Evolutionary conservation across 2,329 filamentous ascomycete genomes (phyloP).

Genomic region (Dryadomyces quercivorus): DNA sequence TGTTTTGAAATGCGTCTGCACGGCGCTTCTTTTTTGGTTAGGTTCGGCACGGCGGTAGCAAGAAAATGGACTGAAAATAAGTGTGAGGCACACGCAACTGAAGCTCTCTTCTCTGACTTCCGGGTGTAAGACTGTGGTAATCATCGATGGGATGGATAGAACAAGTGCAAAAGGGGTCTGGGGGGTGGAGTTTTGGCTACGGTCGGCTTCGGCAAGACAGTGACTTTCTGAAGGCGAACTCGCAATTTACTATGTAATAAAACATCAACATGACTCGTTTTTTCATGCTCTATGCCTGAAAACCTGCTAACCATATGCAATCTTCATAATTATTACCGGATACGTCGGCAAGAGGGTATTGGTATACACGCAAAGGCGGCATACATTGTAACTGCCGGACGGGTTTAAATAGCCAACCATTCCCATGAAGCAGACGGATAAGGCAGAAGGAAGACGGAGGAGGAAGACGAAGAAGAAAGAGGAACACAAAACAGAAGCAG

Average conservation of each 20-base stretch:
- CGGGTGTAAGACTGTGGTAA: not conserved
- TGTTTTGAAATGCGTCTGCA: not conserved
- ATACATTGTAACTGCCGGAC: not conserved
- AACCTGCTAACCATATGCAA: not conserved
- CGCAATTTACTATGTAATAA: slow-evolving; percentile 9
- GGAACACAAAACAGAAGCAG: not conserved
- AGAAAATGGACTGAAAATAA: not conserved
- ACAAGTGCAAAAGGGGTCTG: not conserved
- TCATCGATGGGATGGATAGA: not conserved
- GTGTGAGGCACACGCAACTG: not conserved
- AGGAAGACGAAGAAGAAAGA: not conserved
- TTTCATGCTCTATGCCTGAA: slow-evolving; percentile 4
- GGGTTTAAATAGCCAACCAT: not conserved
- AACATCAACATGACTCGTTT: slow-evolving; percentile 1
- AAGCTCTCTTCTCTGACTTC: not conserved
- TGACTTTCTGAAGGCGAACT: not conserved
- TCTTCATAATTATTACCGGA: not conserved
- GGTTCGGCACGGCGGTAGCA: not conserved
- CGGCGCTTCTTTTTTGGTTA: not conserved
- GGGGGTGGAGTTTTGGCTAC: slow-evolving; percentile 8
- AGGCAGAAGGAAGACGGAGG: not conserved
- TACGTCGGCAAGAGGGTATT: not conserved
- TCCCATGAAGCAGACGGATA: too few species aligned
- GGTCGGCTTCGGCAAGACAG: not conserved
- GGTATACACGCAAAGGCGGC: not conserved